Base-by-base conservation (phyloP, 2,329 filamentous ascomycete species). In the Aspergillus pseudonomiae region DNA sequence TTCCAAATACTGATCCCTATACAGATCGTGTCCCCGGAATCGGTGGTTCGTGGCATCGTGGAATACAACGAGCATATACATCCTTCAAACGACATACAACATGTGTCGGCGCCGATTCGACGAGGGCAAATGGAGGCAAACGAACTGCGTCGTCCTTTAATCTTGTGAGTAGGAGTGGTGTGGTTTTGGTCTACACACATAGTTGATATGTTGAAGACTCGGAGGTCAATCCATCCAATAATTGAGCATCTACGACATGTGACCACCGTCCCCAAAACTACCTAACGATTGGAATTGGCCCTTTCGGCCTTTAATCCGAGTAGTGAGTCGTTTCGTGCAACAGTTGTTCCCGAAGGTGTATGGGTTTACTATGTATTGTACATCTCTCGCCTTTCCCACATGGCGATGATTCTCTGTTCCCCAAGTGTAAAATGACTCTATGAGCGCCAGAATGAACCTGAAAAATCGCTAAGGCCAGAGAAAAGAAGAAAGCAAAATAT, bases 1-100 rank as follows among this genome's bases (percentile, higher is more conserved):
- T 55, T 39, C 32, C 21, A 55, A 55, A 55, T 55, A 55, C 52
- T 55, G 32, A 36, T n/a, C 52, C 32, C 24, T 55, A 21, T 55
- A 36, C n/a, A 55, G 34, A 55, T 14, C 28, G 28, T 34, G 28
- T 32, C 28, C 34, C 52, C n/a, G 34, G n/a, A 26, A 14, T 55
- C 30, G 36, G 52, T 39, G 34, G n/a, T 39, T 39, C 34, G 32
- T 55, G 32, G 24, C 34, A 55, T 55, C 11, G n/a, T 21, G 32
- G 52, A 55, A 55, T 55, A 55, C n/a, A 21, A 39, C 52, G 32
- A 55, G 21, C 16, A 12, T 39, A 55, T 36, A 55, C 28, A 52
- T 19, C 48, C 10, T 52, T 34, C 48, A 52, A 52, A 52, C 48
- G 48, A 32, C 48, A 52, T 32, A 32, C 19, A 32, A 6, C 28